Conservation (phyloP, 1,139 yeast genomes). For the Pichia sp. region DNA sequence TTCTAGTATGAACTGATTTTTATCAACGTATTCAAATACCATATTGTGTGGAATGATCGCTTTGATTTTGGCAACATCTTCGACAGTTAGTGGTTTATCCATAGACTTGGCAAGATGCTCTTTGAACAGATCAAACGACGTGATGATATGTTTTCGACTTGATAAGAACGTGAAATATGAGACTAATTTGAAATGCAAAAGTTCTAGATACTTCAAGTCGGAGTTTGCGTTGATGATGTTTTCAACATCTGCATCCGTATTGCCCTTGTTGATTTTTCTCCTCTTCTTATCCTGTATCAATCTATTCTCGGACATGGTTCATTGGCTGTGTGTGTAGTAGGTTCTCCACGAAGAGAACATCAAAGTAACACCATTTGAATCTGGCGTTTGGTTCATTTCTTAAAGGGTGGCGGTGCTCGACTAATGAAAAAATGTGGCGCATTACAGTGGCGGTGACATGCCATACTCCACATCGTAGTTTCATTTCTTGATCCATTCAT, state of each 20-base stretch:
- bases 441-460: too few relatives aligned
- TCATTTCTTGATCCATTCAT: too few relatives aligned
- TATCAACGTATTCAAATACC: conserved; percentile 71
- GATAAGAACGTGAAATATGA: conserved; percentile 57
- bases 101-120: conserved; percentile 47
- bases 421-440: too few relatives aligned
- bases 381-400: too few relatives aligned
- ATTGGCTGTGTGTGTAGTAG: too few relatives aligned
- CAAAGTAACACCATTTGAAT: too few relatives aligned
- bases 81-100: conserved; percentile 35
- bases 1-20: conserved; percentile 55
- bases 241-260: not conserved
- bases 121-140: conserved; percentile 50
- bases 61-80: conserved; percentile 64
- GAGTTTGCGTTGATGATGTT: conserved; percentile 3
- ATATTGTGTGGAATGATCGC: conserved; percentile 68
- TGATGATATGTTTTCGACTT: conserved; percentile 51
- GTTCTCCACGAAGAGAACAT: too few relatives aligned
- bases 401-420: not conserved
- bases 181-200: conserved; percentile 46
- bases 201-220: conserved; percentile 37
- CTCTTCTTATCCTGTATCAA: conserved; percentile 6
- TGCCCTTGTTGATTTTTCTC: not conserved
- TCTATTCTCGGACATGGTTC: conserved; percentile 4
- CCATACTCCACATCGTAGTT: too few relatives aligned